Evolutionary conservation across 352 stramenopile genomes (phyloP).

Genomic region (Pythium rishiriense): DNA sequence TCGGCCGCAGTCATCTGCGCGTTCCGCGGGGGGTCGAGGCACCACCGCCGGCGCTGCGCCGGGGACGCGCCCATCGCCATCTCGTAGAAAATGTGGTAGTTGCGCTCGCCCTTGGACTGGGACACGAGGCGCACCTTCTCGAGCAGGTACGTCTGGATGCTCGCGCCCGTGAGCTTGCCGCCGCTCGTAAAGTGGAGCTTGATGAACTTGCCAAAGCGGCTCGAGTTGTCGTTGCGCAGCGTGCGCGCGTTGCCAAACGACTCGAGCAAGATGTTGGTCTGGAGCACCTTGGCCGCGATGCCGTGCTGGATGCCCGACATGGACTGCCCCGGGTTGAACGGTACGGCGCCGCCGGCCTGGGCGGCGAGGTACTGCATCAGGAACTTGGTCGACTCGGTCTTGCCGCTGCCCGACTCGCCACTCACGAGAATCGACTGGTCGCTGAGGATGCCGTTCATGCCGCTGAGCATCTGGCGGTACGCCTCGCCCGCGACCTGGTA

Average conservation of each 20-base stretch:
- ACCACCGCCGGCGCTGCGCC: conserved; percentile 55
- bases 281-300: conserved; percentile 88
- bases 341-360: conserved; percentile 73
- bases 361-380: conserved; percentile 84
- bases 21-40: conserved; percentile 53
- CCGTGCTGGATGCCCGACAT: conserved; percentile 30
- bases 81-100: conserved; percentile 90
- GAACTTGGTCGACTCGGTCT: conserved; percentile 91
- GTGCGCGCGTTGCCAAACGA: conserved; percentile 90
- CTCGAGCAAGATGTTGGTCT: conserved; percentile 90
- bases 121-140: conserved; percentile 92
- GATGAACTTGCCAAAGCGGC: conserved; percentile 92
- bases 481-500: conserved; percentile 83
- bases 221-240: conserved; percentile 90
- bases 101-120: conserved; percentile 77
- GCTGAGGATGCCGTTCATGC: conserved; percentile 51
- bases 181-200: conserved; percentile 85
- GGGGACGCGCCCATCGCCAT: conserved; percentile 65
- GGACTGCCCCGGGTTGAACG: conserved; percentile 50
- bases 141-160: conserved; percentile 93
- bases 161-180: conserved; percentile 76
- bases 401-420: conserved; percentile 84
- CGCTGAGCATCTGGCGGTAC: conserved; percentile 79
- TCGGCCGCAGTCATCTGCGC: conserved; percentile 45
- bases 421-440: conserved; percentile 88